A percentile compares a stretch with the other conserved stretches of the same genome.
These are phyloP conservation scores for Ambrosia hybrid DNA, from an alignment of 140 eudicot species.

Conservation along the genomic window DNA sequence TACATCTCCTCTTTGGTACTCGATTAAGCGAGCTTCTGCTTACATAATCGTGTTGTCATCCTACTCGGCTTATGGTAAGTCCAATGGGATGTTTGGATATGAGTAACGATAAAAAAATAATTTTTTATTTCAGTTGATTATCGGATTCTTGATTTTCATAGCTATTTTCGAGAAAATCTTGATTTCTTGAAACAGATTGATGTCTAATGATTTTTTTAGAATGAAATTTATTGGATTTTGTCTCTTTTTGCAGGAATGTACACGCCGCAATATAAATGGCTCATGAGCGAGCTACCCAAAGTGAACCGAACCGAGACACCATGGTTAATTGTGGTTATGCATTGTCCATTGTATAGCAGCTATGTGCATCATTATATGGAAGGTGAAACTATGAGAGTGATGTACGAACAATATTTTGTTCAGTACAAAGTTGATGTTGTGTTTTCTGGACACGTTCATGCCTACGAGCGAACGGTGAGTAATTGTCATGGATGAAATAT, in stretches of 20 bases:
- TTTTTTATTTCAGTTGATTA: no score
- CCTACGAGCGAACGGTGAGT: slow-evolving; percentile 93
- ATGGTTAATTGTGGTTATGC: slow-evolving; percentile 93
- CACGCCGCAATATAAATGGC: slow-evolving; percentile 88
- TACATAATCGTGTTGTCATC: slow-evolving; percentile 88
- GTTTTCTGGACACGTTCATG: slow-evolving; percentile 96
- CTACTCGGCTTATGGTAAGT: slow-evolving; percentile 85
- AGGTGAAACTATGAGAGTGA: slow-evolving; percentile 94
- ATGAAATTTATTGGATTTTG: background rate
- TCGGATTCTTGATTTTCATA: background rate
- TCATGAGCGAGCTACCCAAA: slow-evolving; percentile 67
- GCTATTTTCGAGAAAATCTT: background rate
- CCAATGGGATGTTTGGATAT: background rate
- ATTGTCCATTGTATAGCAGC: slow-evolving; percentile 72
- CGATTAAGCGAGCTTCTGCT: slow-evolving; percentile 91
- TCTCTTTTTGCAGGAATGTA: slow-evolving; percentile 58
- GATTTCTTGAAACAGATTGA: background rate
- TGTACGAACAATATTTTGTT: slow-evolving; percentile 72
- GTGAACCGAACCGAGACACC: slow-evolving; percentile 93
- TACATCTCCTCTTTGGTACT: slow-evolving; percentile 89
- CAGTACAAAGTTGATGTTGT: slow-evolving; percentile 81
- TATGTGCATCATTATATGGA: slow-evolving; percentile 87
- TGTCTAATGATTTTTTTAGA: background rate
- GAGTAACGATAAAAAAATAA: background rate
- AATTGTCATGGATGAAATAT: background rate